Evolutionary conservation across 805 yeast genomes (phyloP), one percentile per base, ranked within the genome.

Genomic region (Candida ficus): DNA sequence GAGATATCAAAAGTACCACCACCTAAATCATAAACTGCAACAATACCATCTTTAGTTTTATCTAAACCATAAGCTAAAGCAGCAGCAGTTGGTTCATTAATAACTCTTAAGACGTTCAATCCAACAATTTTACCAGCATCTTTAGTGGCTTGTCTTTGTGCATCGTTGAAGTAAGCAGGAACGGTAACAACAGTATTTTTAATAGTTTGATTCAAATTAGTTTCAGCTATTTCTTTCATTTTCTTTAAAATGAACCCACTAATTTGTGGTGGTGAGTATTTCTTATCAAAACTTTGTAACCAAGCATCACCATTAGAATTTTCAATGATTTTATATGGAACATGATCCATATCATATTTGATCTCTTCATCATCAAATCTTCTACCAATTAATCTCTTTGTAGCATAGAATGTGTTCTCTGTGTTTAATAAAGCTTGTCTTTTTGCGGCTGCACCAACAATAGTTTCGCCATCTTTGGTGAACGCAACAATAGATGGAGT

Each of bases 1-100:
- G 89, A 82, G 19, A 83, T 82, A 61, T 83, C 91, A 61, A 83
- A 83, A 16, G 91, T 83, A 38, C 91, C 91, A 35, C 91, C 91
- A 46, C 91, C 91, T 41, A 83, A 67, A 62, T 83, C 91, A 52
- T 79, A 83, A 16, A 68, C 73, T 1, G 71, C 73, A 27, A 67
- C 56, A 2, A 67, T 45, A 5, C 70, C 70, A 37, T 52, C 57
- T 34, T 61, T 62, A 36, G 69, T 70, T 52, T 72, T 70, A 50
- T 80, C 83, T 22, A 82, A 63, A 22, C 93, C 93, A 58, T 83
- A 83, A 27, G 90, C 88, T 49, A 83, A 70, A 12, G 91, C 91
- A 19, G 93, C 91, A 10, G 91, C 91, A 14, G 91, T 83, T 28
- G 93, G 93, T 62, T 83, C 93, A 60, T 83, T 83, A 17, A 83